phyloP scores from a whole-genome alignment of 805 yeast genomes.

The Gaillardinia entomophila region DNA sequence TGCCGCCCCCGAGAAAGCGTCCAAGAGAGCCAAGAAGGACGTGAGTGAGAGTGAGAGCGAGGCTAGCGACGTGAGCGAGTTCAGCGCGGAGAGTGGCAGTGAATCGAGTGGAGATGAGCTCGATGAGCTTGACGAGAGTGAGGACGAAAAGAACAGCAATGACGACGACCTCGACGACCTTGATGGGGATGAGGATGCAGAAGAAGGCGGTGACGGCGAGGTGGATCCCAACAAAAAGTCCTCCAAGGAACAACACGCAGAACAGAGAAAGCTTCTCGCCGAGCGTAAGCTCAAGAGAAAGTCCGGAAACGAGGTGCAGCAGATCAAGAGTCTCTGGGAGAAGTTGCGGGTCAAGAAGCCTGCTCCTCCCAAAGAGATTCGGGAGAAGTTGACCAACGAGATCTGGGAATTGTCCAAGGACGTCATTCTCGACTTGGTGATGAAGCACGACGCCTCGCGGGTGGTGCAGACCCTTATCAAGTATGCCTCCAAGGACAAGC shows the following conservation, averaged over 20 bases:
- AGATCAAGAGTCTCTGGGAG: slow-evolving; percentile 88
- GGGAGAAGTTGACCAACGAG: slow-evolving; percentile 75
- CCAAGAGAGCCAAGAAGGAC: slow-evolving; percentile 18
- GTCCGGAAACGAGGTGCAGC: slow-evolving; percentile 80
- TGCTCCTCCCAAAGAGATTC: slow-evolving; percentile 66
- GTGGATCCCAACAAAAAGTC: slow-evolving; percentile 36
- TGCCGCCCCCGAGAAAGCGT: slow-evolving; percentile 1
- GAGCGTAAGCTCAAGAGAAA: slow-evolving; percentile 86
- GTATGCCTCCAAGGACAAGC: slow-evolving; percentile 73
- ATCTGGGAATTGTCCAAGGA: slow-evolving; percentile 80
- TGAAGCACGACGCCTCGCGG: slow-evolving; percentile 95
- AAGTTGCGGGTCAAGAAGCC: slow-evolving; percentile 80
- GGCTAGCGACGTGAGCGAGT: slow-evolving; percentile 2
- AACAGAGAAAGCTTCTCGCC: slow-evolving; percentile 68
- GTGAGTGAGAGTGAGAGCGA: slow-evolving; percentile 17
- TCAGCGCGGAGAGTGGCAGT: slow-evolving; percentile 5
- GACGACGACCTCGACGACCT: slow-evolving; percentile 17
- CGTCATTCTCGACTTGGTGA: slow-evolving; percentile 73
- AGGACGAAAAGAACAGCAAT: slow-evolving; percentile 8
- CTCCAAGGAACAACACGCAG: slow-evolving; percentile 69
- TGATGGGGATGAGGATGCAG: slow-evolving; percentile 20
- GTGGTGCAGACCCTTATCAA: slow-evolving; percentile 92
- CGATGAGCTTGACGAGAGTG: slow-evolving; percentile 15
- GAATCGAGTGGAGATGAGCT: slow-evolving; percentile 13
- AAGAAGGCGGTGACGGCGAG: slow-evolving; percentile 6